These are phyloP conservation scores for Nymphaea thermarum DNA, from an alignment of 164 flowering plant species.

Conservation along the genomic window DNA sequence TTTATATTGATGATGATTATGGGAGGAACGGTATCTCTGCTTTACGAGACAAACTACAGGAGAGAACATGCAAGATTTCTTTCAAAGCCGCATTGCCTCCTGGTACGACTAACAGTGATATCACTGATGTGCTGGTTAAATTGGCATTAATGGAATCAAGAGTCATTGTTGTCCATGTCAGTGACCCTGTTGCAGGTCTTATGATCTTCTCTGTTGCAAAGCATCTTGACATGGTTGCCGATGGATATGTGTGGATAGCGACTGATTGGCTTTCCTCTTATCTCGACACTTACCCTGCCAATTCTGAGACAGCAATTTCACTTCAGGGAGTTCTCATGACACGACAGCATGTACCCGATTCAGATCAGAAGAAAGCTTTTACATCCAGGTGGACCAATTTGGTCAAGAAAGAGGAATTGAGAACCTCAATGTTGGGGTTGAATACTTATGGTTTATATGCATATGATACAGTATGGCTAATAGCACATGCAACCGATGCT, in stretches of 20 bases:
- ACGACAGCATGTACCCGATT: constrained; percentile 44
- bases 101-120: constrained; percentile 22
- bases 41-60: constrained; percentile 64
- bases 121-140: constrained; percentile 22
- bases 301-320: constrained; percentile 8
- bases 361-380: constrained; percentile 29
- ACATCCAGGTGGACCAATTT: constrained; percentile 29
- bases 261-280: constrained; percentile 74
- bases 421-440: constrained; percentile 17
- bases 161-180: constrained; percentile 71
- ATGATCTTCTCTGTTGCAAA: constrained; percentile 39
- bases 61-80: constrained; percentile 59
- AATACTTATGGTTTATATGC: constrained; percentile 54
- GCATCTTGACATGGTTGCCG: constrained; percentile 49
- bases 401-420: constrained; percentile 16
- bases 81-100: constrained; percentile 63
- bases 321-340: constrained; percentile 52
- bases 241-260: constrained; percentile 59
- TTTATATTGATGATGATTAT: constrained; percentile 78
- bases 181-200: constrained; percentile 43
- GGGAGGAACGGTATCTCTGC: constrained; percentile 71
- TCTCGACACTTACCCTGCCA: constrained; percentile 31
- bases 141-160: constrained; percentile 43
- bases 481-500: constrained; percentile 38
- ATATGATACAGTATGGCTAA: constrained; percentile 69